Evolutionary conservation across 1,284 basidiomycete species (phyloP), one percentile per base, ranked within the genome.

Genomic region (Dichomitus squalens): DNA sequence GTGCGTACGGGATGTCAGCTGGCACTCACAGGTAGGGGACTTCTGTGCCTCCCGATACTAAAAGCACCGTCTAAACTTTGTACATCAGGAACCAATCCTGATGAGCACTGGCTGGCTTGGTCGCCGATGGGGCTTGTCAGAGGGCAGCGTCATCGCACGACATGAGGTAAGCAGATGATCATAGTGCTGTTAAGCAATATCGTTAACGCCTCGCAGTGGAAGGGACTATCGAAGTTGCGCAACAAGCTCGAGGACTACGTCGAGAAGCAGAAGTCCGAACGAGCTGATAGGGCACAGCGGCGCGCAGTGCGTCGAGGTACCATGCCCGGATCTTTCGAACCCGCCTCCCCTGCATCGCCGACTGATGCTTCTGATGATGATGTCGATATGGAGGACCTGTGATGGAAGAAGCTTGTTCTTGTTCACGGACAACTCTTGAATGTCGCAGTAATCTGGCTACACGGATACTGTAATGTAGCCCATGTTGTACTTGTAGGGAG

Each of bases 1-100:
- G n/a, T 88, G 87, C 57, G 93, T 98, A 0, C 85, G 96, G 53
- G 96, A 99, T 69, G 95, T 98, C 53, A 91, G 89, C 69, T 96
- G 94, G 94, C 91, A 93, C 70, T 84, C 88, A 25, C 79, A 84
- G 76, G 82, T 87, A 65, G 44, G 75, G 68, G 18, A 23, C 5
- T 55, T 35, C 49, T 20, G 34, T 18, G 33, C 4, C 12, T 16
- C 39, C 21, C 7, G n/a, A n/a, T 11, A 16, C 9, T 7, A n/a
- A 20, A 18, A 36, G 16, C 11, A n/a, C 5, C 14, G 33, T 43
- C 49, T 64, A 21, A 39, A 54, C 67, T 41, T 18, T 6, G 23
- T 40, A n/a, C 18, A 57, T 12, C 58, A 89, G 86, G 89, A 96
- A 79, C 95, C 96, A 18, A 88, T 90, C 20, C 72, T 99, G 53